These are phyloP conservation scores for Aspergillus aculeatus DNA, from an alignment of 2,329 filamentous ascomycete species.

Conservation along the genomic window DNA sequence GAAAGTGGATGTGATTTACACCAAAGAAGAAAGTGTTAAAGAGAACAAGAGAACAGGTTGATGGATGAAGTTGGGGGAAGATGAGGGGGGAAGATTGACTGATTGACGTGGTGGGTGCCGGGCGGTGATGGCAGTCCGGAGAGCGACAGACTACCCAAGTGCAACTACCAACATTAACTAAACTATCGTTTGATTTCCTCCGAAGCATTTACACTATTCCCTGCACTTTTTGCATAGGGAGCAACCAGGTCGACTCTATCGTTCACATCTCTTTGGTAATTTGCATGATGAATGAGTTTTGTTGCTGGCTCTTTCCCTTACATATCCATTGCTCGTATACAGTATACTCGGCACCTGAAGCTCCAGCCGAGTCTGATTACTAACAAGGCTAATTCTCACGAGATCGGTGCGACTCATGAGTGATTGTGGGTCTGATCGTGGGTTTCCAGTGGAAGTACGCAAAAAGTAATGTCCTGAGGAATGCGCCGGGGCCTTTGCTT, in stretches of 20 bases:
- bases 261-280: too few species aligned
- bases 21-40: not conserved
- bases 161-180: slow-evolving; percentile 19
- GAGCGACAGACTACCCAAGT: slow-evolving; percentile 36
- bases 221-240: too few species aligned
- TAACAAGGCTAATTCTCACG: too few species aligned
- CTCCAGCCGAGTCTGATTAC: too few species aligned
- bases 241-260: too few species aligned
- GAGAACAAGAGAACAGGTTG: slow-evolving; percentile 5
- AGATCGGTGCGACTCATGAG: not conserved
- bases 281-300: not conserved
- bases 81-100: slow-evolving; percentile 20
- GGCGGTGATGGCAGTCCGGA: slow-evolving; percentile 33
- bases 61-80: slow-evolving; percentile 3
- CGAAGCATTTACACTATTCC: not conserved
- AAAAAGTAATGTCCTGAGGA: too few species aligned
- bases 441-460: too few species aligned
- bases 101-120: slow-evolving; percentile 30
- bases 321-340: too few species aligned
- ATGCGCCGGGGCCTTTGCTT: too few species aligned
- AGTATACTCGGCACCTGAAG: not conserved
- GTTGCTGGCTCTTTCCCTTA: not conserved
- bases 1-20: not conserved
- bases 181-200: too few species aligned
- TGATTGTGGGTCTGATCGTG: not conserved